These are phyloP conservation scores for Penicillium sclerotiorum DNA, from an alignment of 2,329 filamentous ascomycete genomes.

Conservation along the genomic window DNA sequence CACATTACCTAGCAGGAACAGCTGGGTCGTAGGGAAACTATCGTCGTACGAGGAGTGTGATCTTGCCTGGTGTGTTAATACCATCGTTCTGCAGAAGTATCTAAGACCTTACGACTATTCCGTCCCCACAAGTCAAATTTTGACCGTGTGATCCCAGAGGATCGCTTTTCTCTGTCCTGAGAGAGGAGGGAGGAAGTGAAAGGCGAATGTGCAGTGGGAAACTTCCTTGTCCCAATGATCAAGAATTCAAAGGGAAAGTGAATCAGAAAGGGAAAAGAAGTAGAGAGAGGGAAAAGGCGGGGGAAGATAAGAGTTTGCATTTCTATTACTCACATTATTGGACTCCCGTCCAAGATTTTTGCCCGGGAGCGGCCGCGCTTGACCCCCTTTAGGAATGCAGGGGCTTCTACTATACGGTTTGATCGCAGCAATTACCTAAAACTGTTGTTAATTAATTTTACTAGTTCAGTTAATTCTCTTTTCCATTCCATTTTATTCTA, in stretches of 20 bases:
- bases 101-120: constrained; percentile 56
- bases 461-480: not conserved
- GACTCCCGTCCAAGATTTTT: not conserved
- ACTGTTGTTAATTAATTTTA: no score
- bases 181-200: not conserved
- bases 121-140: constrained; percentile 21
- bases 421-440: no score
- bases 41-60: constrained; percentile 62
- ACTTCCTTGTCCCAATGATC: no score
- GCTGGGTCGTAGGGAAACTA: constrained; percentile 78
- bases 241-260: not conserved
- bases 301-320: constrained; percentile 11
- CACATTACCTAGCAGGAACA: constrained; percentile 77
- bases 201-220: no score
- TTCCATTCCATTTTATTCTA: not conserved
- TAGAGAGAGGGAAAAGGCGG: constrained; percentile 3
- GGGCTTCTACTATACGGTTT: no score
- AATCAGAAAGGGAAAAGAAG: not conserved
- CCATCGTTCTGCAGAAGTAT: constrained; percentile 55
- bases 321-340: constrained; percentile 12
- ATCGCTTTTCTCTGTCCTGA: not conserved
- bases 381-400: not conserved
- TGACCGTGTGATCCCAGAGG: not conserved
- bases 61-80: constrained; percentile 62
- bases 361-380: constrained; percentile 2